A percentile compares a stretch with the other conserved stretches of the same genome.
These are phyloP conservation scores for Camelina sativa DNA, from an alignment of 345 rosid genomes.

Conservation along the genomic window DNA sequence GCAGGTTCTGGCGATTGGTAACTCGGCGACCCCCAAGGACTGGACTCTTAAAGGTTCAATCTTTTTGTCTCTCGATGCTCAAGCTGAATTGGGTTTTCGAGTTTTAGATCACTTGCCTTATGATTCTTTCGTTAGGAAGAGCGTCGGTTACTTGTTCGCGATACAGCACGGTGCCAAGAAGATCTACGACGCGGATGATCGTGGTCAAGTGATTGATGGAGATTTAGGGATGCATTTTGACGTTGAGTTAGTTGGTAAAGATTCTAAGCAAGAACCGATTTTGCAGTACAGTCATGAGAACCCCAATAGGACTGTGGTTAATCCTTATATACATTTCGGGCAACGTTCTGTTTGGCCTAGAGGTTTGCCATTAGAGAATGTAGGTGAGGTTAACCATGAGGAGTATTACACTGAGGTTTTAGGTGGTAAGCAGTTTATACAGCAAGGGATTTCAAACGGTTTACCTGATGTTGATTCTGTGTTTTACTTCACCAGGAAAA, in stretches of 20 bases:
- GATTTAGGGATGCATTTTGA: constrained; percentile 92
- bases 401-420: constrained; percentile 92
- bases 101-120: constrained; percentile 84
- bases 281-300: constrained; percentile 93
- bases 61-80: constrained; percentile 82
- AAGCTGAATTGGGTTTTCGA: constrained; percentile 77
- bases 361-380: constrained; percentile 95
- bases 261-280: constrained; percentile 77
- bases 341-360: constrained; percentile 99
- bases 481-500: constrained; percentile 88
- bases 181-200: constrained; percentile 93
- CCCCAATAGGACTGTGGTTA: constrained; percentile 74
- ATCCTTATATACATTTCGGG: constrained; percentile 94
- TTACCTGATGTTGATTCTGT: constrained; percentile 98
- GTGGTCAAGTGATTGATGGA: constrained; percentile 82
- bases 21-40: constrained; percentile 78
- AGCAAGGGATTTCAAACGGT: constrained; percentile 95
- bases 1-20: constrained; percentile 92
- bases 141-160: constrained; percentile 90
- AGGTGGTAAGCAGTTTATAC: constrained; percentile 95
- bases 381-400: constrained; percentile 87
- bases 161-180: constrained; percentile 96
- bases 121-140: constrained; percentile 85
- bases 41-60: constrained; percentile 93
- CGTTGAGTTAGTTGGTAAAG: constrained; percentile 83